These are phyloP conservation scores for Vanilla planifolia DNA, from an alignment of 106 monocot genomes.

Conservation along the genomic window DNA sequence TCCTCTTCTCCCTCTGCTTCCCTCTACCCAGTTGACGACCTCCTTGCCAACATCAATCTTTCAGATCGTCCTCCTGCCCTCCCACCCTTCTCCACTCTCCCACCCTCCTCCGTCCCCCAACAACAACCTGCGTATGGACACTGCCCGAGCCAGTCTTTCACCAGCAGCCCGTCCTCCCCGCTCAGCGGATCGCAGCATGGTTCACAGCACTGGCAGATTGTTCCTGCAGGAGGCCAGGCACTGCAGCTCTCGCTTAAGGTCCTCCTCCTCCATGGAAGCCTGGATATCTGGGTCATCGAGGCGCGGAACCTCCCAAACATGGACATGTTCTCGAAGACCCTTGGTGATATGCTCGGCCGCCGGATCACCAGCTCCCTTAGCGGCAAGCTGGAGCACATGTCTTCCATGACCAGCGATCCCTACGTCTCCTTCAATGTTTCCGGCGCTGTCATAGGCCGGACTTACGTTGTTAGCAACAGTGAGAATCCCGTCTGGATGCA, in stretches of 20 bases:
- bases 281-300: constrained; percentile 57
- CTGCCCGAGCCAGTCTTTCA: constrained; percentile 10
- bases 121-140: neutral
- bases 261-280: constrained; percentile 69
- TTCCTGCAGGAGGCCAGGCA: neutral
- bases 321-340: constrained; percentile 81
- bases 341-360: constrained; percentile 52
- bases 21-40: constrained; percentile 15
- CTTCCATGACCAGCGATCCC: constrained; percentile 81
- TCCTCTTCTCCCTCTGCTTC: constrained; percentile 14
- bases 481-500: constrained; percentile 92
- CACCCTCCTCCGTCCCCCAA: neutral
- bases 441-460: constrained; percentile 54
- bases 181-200: neutral
- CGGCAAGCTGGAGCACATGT: constrained; percentile 32
- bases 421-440: constrained; percentile 60
- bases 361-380: constrained; percentile 27
- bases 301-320: constrained; percentile 78
- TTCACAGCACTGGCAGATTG: constrained; percentile 12
- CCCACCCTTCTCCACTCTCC: neutral
- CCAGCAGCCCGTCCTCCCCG: neutral
- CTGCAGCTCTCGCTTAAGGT: constrained; percentile 44
- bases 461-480: constrained; percentile 72
- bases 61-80: constrained; percentile 8
- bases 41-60: constrained; percentile 20